These are phyloP conservation scores for Ophiostoma piceae DNA, from an alignment of 2,329 filamentous ascomycete species.

Conservation along the genomic window DNA sequence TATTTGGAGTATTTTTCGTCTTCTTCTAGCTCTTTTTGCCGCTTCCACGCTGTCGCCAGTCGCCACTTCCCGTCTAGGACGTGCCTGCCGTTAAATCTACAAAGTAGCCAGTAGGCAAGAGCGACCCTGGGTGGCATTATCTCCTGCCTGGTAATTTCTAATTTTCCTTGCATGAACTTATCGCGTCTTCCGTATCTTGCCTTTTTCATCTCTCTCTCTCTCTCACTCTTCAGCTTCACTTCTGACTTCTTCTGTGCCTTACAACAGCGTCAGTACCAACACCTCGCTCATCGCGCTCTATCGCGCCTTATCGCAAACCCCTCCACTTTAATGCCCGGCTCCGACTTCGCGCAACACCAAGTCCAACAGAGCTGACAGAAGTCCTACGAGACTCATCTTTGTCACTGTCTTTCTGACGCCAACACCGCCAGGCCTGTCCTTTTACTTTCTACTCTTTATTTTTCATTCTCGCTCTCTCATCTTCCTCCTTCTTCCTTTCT, in stretches of 20 bases:
- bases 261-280: neutral
- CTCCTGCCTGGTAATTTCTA: neutral
- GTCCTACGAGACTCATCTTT: slow-evolving; percentile 8
- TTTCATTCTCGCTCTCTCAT: neutral
- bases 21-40: neutral
- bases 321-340: slow-evolving; percentile 10
- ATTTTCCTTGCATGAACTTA: neutral
- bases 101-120: neutral
- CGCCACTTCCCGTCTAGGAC: slow-evolving; percentile 14
- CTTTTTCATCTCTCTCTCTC: neutral
- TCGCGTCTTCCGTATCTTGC: neutral
- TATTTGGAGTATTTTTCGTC: neutral
- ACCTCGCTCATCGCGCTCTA: neutral
- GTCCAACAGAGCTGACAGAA: slow-evolving; percentile 2
- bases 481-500: neutral
- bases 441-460: neutral
- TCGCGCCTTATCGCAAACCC: slow-evolving; percentile 7
- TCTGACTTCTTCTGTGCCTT: neutral
- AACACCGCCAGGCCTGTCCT: no score
- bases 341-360: slow-evolving; percentile 12
- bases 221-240: neutral
- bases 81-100: neutral
- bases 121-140: neutral
- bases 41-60: slow-evolving; percentile 13
- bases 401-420: neutral